Percentiles rank a stretch among this genome's conserved stretches.
Evolutionary conservation across 352 stramenopile species (phyloP).

Genomic region (Phytopythium kandeliae): DNA sequence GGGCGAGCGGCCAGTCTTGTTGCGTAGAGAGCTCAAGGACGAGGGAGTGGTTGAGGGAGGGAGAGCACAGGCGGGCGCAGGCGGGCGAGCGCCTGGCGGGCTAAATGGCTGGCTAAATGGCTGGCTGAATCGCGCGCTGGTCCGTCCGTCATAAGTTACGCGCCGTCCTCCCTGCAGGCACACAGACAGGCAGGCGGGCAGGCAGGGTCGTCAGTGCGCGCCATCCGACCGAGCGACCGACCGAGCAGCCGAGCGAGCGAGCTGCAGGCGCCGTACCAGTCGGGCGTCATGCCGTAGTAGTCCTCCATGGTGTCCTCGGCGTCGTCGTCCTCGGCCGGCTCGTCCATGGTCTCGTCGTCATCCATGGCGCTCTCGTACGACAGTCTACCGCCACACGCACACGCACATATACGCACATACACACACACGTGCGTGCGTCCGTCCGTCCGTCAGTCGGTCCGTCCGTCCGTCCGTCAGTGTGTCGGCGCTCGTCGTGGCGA

Average conservation of each 20-base stretch:
- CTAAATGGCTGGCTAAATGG: background rate
- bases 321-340: constrained; percentile 64
- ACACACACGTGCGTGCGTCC: too few species aligned
- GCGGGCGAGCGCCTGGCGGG: too few species aligned
- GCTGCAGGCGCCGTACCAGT: constrained; percentile 78
- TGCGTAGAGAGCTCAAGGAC: background rate
- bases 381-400: constrained; percentile 20
- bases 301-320: constrained; percentile 73
- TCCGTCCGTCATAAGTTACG: constrained; percentile 23
- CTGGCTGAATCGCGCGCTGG: background rate
- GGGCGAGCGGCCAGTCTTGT: constrained; percentile 4
- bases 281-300: constrained; percentile 83
- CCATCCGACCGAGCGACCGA: too few species aligned
- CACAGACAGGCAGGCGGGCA: too few species aligned
- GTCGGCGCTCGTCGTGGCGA: too few species aligned
- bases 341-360: constrained; percentile 80
- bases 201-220: background rate
- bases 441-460: too few species aligned
- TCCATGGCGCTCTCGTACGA: constrained; percentile 66
- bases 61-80: too few species aligned
- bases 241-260: too few species aligned
- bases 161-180: constrained; percentile 42
- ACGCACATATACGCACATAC: background rate
- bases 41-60: background rate
- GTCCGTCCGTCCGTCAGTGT: too few species aligned